These are phyloP conservation scores for Yarrowia divulgata DNA, from an alignment of 805 yeast genomes.

Conservation along the genomic window DNA sequence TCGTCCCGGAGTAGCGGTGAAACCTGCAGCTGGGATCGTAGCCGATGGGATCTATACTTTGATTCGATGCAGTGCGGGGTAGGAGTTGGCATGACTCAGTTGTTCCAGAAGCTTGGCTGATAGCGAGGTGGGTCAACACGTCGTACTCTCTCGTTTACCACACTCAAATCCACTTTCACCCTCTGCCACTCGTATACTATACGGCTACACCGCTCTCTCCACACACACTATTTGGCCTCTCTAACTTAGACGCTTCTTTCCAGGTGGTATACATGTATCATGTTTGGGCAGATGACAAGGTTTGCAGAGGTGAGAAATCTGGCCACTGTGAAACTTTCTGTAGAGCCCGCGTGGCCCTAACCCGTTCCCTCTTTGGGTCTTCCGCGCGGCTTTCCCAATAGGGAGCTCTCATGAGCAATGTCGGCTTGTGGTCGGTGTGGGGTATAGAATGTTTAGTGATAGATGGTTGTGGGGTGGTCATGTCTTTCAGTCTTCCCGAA, in stretches of 20 bases:
- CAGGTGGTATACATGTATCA: conserved; percentile 6
- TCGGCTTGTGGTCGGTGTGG: conserved; percentile 17
- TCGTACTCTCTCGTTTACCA: too few relatives aligned
- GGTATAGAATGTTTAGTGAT: conserved; percentile 5
- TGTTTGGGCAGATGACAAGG: conserved; percentile 3
- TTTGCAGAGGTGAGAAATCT: conserved; percentile 1
- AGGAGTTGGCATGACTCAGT: neutral
- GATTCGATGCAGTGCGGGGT: conserved; percentile 26
- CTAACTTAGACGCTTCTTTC: conserved; percentile 20
- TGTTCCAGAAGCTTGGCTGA: conserved; percentile 7
- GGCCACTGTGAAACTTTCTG: neutral
- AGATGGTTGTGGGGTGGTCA: neutral
- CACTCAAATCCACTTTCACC: too few relatives aligned
- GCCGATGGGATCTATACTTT: conserved; percentile 21
- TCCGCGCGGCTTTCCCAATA: conserved; percentile 30
- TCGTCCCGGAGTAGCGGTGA: conserved; percentile 24
- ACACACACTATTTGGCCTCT: conserved; percentile 24
- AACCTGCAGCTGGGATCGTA: conserved; percentile 34
- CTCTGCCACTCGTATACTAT: neutral
- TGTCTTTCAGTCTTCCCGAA: too few relatives aligned
- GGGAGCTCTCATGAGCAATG: conserved; percentile 13
- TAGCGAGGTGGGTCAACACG: too few relatives aligned
- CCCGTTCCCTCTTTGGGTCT: neutral
- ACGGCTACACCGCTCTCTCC: conserved; percentile 24
- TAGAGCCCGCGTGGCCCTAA: neutral